Evolutionary conservation across 352 stramenopile species (phyloP).

Genomic region (Globisporangium paroecandrum): DNA sequence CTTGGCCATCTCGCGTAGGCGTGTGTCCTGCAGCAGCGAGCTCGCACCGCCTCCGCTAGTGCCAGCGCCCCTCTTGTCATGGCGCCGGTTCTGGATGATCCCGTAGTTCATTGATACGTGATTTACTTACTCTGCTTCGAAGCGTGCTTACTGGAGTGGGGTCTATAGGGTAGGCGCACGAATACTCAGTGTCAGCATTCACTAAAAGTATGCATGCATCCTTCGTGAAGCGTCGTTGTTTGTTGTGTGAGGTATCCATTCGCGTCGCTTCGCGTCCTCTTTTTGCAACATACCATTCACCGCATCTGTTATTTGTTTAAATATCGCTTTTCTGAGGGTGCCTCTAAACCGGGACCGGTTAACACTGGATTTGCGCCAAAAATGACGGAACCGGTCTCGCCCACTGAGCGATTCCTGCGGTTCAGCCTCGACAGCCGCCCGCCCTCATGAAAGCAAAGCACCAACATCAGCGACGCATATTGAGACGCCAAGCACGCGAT

Average conservation of each 20-base stretch:
- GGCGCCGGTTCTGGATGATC: conserved; percentile 78
- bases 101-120: conserved; percentile 68
- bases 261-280: neutral
- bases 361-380: neutral
- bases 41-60: conserved; percentile 19
- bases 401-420: neutral
- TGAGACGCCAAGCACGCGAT: neutral
- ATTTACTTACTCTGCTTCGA: neutral
- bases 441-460: neutral
- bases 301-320: neutral
- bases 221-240: neutral
- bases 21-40: conserved; percentile 46
- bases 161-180: no score
- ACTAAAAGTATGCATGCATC: no score
- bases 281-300: neutral
- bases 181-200: no score
- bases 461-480: neutral
- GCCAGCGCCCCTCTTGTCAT: conserved; percentile 25
- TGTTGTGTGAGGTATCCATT: neutral
- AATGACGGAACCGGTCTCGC: neutral
- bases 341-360: neutral
- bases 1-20: conserved; percentile 76
- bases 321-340: neutral
- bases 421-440: neutral
- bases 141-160: neutral